These are phyloP conservation scores for Psilocybe cyanescens DNA, from an alignment of 768 basidiomycete species.

Conservation along the genomic window DNA sequence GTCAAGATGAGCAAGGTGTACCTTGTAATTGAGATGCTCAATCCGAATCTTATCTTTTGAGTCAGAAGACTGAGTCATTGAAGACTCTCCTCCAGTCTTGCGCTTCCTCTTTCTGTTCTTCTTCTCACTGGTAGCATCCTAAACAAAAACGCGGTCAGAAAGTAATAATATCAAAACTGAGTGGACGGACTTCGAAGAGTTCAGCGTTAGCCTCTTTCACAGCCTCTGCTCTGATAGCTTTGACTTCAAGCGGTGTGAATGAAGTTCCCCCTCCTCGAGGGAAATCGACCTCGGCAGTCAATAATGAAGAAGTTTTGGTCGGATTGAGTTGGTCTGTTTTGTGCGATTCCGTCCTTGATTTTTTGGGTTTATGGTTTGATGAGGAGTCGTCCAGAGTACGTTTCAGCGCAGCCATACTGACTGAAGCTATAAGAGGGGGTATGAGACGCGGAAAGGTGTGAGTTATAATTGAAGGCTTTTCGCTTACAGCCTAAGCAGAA, in stretches of 20 bases:
- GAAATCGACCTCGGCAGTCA: constrained; percentile 83
- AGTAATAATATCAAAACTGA: background rate
- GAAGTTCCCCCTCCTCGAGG: constrained; percentile 93
- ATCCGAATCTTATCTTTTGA: constrained; percentile 70
- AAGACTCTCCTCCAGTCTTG: constrained; percentile 45
- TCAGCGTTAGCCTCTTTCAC: constrained; percentile 83
- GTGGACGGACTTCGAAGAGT: constrained; percentile 55
- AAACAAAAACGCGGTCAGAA: constrained; percentile 10
- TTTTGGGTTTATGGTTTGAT: constrained; percentile 59
- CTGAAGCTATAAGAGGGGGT: background rate
- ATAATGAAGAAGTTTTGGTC: constrained; percentile 30
- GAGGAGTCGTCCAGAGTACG: constrained; percentile 60
- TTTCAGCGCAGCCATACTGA: constrained; percentile 57
- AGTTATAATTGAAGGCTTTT: background rate
- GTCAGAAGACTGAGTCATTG: constrained; percentile 27
- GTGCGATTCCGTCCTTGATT: constrained; percentile 49
- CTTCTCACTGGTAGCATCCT: constrained; percentile 45
- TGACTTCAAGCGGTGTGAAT: constrained; percentile 89
- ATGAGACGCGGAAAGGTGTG: background rate
- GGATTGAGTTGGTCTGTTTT: constrained; percentile 21
- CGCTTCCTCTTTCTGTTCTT: constrained; percentile 50
- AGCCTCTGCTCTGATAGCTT: constrained; percentile 83
- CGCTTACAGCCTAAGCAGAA: constrained; percentile 14
- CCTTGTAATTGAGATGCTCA: constrained; percentile 95
- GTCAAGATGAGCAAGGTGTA: constrained; percentile 28